These are phyloP conservation scores for Oxyria digyna DNA, from an alignment of 148 eudicot species.

Conservation along the genomic window DNA sequence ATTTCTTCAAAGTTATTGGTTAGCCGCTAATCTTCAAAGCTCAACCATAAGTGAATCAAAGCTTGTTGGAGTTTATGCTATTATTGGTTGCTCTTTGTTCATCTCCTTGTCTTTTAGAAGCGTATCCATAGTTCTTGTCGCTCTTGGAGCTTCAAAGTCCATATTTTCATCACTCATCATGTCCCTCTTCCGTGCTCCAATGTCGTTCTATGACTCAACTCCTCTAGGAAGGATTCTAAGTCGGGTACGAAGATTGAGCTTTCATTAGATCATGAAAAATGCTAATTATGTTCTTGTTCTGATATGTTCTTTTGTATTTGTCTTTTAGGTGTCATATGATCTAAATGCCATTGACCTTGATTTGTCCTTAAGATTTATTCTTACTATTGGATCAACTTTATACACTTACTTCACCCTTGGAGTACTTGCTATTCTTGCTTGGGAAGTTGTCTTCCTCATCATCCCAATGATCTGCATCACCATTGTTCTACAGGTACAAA, in stretches of 20 bases:
- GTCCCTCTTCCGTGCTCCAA: constrained; percentile 35
- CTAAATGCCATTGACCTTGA: constrained; percentile 28
- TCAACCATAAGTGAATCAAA: constrained; percentile 3
- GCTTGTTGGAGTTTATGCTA: neutral
- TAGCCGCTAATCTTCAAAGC: constrained; percentile 36
- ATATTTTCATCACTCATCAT: constrained; percentile 23
- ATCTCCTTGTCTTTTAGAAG: constrained; percentile 23
- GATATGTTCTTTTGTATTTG: neutral
- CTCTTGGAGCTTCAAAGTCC: constrained; percentile 23
- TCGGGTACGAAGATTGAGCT: constrained; percentile 20
- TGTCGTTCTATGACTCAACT: constrained; percentile 42
- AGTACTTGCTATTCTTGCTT: constrained; percentile 20
- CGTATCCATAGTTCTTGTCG: constrained; percentile 16
- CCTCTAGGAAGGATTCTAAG: constrained; percentile 44
- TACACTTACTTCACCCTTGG: constrained; percentile 20
- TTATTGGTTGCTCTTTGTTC: constrained; percentile 11
- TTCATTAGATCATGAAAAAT: neutral
- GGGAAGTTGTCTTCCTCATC: constrained; percentile 27
- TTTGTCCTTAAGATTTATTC: constrained; percentile 6
- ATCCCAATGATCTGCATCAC: constrained; percentile 21
- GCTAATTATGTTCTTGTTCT: neutral
- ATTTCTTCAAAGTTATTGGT: constrained; percentile 37
- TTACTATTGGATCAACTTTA: constrained; percentile 15
- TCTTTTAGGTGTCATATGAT: constrained; percentile 31
- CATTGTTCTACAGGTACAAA: constrained; percentile 21